A percentile compares a stretch with the other conserved stretches of the same genome.
Evolutionary conservation across 257 asterid genomes (phyloP).

Genomic region (Gynochthodes officinalis): DNA sequence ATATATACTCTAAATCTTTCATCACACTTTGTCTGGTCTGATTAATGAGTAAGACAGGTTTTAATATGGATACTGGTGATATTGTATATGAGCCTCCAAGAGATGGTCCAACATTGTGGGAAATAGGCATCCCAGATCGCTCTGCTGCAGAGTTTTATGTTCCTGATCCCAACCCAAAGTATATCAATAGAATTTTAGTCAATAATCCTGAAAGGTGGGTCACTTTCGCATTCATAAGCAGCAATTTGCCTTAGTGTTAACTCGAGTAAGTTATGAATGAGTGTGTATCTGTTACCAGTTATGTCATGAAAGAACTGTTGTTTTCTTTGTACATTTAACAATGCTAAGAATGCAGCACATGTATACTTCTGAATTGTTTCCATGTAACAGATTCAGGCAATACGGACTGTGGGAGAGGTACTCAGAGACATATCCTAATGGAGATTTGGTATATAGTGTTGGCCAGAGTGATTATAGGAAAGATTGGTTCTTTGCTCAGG

Average conservation of each 20-base stretch:
- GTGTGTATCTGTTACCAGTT: no score
- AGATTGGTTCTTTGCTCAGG: conserved; percentile 83
- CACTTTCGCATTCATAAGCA: not conserved
- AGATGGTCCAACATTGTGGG: conserved; percentile 81
- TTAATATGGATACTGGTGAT: conserved; percentile 38
- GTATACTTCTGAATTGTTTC: not conserved
- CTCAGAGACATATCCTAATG: conserved; percentile 51
- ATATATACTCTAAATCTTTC: not conserved
- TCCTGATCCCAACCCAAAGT: conserved; percentile 64
- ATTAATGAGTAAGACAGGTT: conserved; percentile 30
- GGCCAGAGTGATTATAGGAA: conserved; percentile 61
- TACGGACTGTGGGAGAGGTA: conserved; percentile 78
- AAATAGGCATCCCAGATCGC: conserved; percentile 78
- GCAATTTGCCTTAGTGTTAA: not conserved
- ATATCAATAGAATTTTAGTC: conserved; percentile 53
- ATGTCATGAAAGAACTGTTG: not conserved
- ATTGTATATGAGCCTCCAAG: conserved; percentile 59
- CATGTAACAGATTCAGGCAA: conserved; percentile 47
- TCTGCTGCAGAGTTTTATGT: conserved; percentile 54
- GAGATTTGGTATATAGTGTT: conserved; percentile 56
- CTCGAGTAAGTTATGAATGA: no score
- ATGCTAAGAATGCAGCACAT: not conserved
- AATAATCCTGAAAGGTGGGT: conserved; percentile 56
- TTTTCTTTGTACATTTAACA: not conserved
- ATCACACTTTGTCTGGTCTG: not conserved